phyloP scores from a whole-genome alignment of 1,284 basidiomycete genomes.

The Mycosarcoma mackinlayi region DNA sequence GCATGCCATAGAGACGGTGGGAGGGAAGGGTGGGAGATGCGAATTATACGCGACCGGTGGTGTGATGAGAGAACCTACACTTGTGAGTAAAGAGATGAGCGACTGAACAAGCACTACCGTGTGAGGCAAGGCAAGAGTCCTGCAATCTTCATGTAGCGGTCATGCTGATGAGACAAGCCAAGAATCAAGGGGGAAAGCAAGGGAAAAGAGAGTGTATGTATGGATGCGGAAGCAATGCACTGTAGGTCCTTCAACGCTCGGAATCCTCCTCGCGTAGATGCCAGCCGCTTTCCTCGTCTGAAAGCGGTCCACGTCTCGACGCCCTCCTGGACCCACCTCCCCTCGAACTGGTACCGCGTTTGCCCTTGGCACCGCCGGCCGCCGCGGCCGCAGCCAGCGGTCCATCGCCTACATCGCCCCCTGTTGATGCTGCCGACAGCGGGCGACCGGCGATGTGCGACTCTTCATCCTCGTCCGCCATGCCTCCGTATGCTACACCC shows the following conservation, averaged over 20 bases:
- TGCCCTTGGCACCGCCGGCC: conserved; percentile 15
- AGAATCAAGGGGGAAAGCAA: too few species aligned
- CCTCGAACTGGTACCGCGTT: conserved; percentile 8
- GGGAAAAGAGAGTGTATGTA: background rate
- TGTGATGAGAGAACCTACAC: background rate
- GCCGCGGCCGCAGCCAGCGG: conserved; percentile 42
- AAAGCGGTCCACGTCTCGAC: conserved; percentile 21
- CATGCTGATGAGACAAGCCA: too few species aligned
- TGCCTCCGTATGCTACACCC: conserved; percentile 50
- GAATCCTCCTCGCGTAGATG: conserved; percentile 46
- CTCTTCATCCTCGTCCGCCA: conserved; percentile 46
- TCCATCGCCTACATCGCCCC: conserved; percentile 15
- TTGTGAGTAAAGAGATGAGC: too few species aligned
- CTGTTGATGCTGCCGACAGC: conserved; percentile 6
- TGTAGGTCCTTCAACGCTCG: conserved; percentile 15
- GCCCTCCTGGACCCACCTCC: conserved; percentile 25
- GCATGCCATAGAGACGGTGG: background rate
- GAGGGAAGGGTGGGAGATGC: background rate
- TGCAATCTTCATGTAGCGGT: background rate
- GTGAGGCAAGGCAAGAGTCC: conserved; percentile 17
- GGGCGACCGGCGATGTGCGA: conserved; percentile 29
- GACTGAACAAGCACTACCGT: conserved; percentile 18
- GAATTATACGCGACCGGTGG: conserved; percentile 4
- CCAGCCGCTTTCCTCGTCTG: conserved; percentile 52
- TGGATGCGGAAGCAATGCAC: too few species aligned